Evolutionary conservation across 306 rosid species (phyloP), one percentile per base, ranked within the genome.

Genomic region (Quercus gilva): DNA sequence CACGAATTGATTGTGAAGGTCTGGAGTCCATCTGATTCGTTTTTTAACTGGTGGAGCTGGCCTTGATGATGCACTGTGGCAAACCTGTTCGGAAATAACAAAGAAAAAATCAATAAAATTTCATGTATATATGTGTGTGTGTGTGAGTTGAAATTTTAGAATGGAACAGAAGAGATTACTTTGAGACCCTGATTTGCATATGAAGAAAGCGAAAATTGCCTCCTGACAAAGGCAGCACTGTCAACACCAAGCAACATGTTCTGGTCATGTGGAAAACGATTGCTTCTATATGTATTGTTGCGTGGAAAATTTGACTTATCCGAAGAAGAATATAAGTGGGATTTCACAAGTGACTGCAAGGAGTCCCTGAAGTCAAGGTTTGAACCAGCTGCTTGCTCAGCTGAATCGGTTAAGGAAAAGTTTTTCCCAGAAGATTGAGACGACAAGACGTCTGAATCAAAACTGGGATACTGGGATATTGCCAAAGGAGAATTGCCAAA

Each of bases 1-100:
- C 78, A 86, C 82, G 53, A 86, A 86, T 53, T 79, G 77, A 13
- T 83, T 85, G 52, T 86, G 89, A 6, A 86, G 81, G 56, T 80
- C 83, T 45, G 77, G 33, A 20, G 85, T 86, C 89, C 89, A 86
- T 77, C 73, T 86, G 78, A 86, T 37, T 83, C 89, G 81, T 77
- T 75, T 80, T 68, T 87, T 85, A 78, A 74, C 25, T 13, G 67
- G 33, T 49, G 20, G 41, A 71, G 69, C 25, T 79, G 72, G 74
- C 73, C 61, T 81, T 25, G 78, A 78, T 55, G 25, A 71, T 73
- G 76, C 63, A 76, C 76, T 81, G 76, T 78, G 14, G n/a, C 52
- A 67, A 67, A 33, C 26, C 52, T 67, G 72, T 33, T 33, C 33
- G 49, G 23, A 67, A 67, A 31, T 19, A 23, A 67, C 15, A 10